Base-by-base conservation (phyloP, 768 basidiomycete species). In the Hirschioporus abietinus region DNA sequence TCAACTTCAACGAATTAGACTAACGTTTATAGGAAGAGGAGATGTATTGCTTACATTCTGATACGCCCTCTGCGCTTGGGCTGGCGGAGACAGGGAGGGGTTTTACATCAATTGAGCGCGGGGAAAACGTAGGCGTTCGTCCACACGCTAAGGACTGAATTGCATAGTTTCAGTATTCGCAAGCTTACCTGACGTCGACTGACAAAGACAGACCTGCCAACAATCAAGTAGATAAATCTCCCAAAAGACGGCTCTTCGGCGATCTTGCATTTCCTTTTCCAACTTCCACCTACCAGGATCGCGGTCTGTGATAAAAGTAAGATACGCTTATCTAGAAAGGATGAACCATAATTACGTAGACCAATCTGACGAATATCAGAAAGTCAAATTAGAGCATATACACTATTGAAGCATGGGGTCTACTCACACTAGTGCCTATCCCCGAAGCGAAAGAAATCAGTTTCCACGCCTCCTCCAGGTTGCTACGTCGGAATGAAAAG, bases 191-290 rank as follows among this genome's bases (percentile, higher is more conserved):
- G 12, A 52, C 2, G 12, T 5, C 20, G 3, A 15, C 30, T 3
- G 30, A 30, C 30, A 15, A 5, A 24, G 12, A 24, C 25, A 35
- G 68, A 89, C 89, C 77, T 84, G 80, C 87, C 88, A 92, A 4
- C 83, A 78, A 69, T 92, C 91, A 0, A 87, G 86, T 20, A 88
- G 80, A 69, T 90, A 91, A 9, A 91, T 78, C 71, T 92, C 89
- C 91, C 91, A 93, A 76, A 93, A 92, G 10, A 91, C 76, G 35
- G 87, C 78, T 3, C 90, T 83, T 12, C 91, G 82, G 27, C 89
- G 78, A 67, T 89, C 82, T 0, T 91, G 86, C 69, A 86, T 83
- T 72, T 85, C 85, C 1, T 82, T 76, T 5, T 84, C 78, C n/a
- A 92, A 75, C 1, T 80, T 83, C 89, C 89, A 90, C 65, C 85